Percentiles rank a stretch among this genome's conserved stretches.
These are phyloP conservation scores for Sclerospora graminicola DNA, from an alignment of 352 stramenopile genomes.

Conservation along the genomic window DNA sequence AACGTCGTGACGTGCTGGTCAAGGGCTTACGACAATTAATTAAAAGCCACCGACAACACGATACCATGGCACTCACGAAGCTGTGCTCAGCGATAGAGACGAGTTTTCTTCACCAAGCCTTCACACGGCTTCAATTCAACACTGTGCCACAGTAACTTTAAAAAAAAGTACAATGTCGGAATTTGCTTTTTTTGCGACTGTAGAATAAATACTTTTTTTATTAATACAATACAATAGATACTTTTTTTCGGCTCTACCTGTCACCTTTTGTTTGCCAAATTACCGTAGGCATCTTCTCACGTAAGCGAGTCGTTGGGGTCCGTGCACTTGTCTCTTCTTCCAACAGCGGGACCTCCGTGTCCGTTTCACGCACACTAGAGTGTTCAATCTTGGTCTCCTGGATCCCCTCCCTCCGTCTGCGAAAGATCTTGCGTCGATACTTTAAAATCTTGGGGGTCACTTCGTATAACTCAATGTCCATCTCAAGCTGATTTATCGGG, in stretches of 20 bases:
- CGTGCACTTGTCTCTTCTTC: no score
- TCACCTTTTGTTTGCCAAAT: constrained; percentile 23
- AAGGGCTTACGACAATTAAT: constrained; percentile 51
- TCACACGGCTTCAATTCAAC: no score
- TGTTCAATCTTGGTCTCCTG: constrained; percentile 15
- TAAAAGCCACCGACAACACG: constrained; percentile 43
- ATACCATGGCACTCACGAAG: constrained; percentile 26
- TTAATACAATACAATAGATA: no score
- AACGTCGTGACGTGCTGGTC: constrained; percentile 59
- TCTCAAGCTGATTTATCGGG: constrained; percentile 32
- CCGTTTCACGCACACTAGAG: constrained; percentile 19
- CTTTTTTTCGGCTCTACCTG: constrained; percentile 8
- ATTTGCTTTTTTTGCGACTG: no score
- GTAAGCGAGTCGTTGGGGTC: no score
- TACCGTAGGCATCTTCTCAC: no score
- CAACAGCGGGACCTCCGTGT: no score
- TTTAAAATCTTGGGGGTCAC: constrained; percentile 48
- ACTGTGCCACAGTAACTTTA: no score
- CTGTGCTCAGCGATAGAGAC: constrained; percentile 15
- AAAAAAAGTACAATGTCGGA: no score
- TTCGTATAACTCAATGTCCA: constrained; percentile 52
- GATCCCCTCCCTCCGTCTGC: constrained; percentile 15
- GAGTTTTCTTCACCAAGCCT: no score
- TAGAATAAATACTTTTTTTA: no score
- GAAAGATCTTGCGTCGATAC: constrained; percentile 40